A percentile compares a stretch with the other conserved stretches of the same genome.
These are phyloP conservation scores for Miscanthus lutarioriparius DNA, from an alignment of 176 grass and related monocot genomes.

Conservation along the genomic window DNA sequence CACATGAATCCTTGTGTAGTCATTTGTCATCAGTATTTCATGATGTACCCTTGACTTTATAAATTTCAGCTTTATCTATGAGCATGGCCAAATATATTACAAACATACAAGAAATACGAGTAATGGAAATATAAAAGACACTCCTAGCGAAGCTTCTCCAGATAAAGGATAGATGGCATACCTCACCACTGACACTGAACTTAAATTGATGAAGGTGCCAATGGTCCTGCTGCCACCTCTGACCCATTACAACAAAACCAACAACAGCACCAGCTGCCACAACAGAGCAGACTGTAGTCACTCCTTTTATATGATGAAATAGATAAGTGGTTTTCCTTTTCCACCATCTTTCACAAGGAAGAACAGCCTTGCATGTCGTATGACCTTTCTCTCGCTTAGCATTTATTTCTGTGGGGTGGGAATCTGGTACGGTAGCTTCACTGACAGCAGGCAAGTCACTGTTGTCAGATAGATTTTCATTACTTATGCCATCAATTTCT, in stretches of 20 bases:
- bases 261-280: constrained; percentile 65
- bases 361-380: constrained; percentile 19
- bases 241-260: constrained; percentile 68
- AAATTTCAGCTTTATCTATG: background rate
- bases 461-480: constrained; percentile 33
- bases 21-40: background rate
- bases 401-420: constrained; percentile 11
- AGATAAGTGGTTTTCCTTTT: constrained; percentile 42
- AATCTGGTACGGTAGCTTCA: constrained; percentile 18
- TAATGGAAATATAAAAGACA: background rate
- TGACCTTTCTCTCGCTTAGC: constrained; percentile 18
- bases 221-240: constrained; percentile 76
- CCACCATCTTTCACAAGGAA: constrained; percentile 55
- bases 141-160: background rate
- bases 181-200: constrained; percentile 54
- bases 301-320: constrained; percentile 60
- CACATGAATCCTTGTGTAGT: background rate
- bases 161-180: constrained; percentile 31
- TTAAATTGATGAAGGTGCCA: constrained; percentile 54
- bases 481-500: constrained; percentile 30
- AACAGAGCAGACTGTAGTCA: constrained; percentile 76
- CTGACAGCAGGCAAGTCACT: constrained; percentile 5
- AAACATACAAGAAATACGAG: background rate
- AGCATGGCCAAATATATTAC: background rate
- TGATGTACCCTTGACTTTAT: background rate